Conservation (phyloP, 2,329 filamentous ascomycete genomes). For the Fusarium devonianum region DNA sequence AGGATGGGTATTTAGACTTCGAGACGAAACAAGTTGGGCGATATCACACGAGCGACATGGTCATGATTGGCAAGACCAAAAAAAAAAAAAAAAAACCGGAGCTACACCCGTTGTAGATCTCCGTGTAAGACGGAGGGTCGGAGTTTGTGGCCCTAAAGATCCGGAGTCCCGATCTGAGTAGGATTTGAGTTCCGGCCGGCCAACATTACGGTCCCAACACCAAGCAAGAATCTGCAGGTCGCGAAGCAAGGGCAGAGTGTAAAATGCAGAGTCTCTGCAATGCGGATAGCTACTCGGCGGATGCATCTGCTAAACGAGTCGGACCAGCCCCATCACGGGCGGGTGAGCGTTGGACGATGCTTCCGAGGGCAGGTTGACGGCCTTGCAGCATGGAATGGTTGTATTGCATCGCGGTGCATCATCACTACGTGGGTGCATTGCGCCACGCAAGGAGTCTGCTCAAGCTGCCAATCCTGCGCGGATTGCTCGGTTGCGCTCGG, state of each 20-base stretch:
- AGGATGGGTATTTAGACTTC: slow-evolving; percentile 36
- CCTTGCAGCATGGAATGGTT: slow-evolving; percentile 19
- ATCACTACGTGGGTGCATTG: slow-evolving; percentile 2
- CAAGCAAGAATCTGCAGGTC: slow-evolving; percentile 2
- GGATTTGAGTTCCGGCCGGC: slow-evolving; percentile 7
- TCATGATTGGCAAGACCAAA: neutral
- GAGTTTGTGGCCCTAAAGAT: slow-evolving; percentile 4
- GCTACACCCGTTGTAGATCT: slow-evolving; percentile 4
- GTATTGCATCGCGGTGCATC: slow-evolving; percentile 24
- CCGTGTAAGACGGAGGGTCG: slow-evolving; percentile 12
- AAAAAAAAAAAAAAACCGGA: too few species aligned
- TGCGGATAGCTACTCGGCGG: slow-evolving; percentile 7
- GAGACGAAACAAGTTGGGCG: slow-evolving; percentile 28
- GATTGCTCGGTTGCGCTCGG: neutral
- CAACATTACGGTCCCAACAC: slow-evolving; percentile 2
- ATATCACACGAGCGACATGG: slow-evolving; percentile 7
- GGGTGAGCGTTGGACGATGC: neutral
- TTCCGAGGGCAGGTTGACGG: too few species aligned
- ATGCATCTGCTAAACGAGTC: slow-evolving; percentile 5
- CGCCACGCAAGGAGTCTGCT: slow-evolving; percentile 5
- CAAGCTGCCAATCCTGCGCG: slow-evolving; percentile 5
- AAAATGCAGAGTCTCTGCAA: slow-evolving; percentile 24
- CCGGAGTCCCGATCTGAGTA: slow-evolving; percentile 10
- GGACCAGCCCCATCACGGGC: slow-evolving; percentile 20
- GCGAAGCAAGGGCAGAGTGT: slow-evolving; percentile 1